Conservation (phyloP, 2,329 filamentous ascomycete species). For the Dryadomyces quercivorus region DNA sequence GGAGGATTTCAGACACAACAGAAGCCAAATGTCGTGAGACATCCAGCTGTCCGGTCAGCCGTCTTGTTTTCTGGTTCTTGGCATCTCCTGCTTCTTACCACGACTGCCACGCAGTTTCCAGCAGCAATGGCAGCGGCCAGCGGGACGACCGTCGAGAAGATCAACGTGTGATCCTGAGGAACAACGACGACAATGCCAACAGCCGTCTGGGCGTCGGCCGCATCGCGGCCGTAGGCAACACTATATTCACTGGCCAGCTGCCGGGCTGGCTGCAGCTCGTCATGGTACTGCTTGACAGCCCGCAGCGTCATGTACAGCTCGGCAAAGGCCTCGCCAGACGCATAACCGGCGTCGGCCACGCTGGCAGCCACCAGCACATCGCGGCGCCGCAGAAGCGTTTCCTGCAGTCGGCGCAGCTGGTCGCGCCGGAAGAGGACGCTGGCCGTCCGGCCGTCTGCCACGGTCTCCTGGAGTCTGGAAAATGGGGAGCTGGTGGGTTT, state of each 20-base stretch:
- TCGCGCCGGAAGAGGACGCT: constrained; percentile 25
- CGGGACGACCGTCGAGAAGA: constrained; percentile 20
- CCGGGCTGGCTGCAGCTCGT: constrained; percentile 15
- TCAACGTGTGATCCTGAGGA: constrained; percentile 17
- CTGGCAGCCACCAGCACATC: constrained; percentile 20
- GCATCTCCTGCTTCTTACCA: constrained; percentile 12
- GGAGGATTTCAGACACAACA: not conserved
- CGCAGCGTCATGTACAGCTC: constrained; percentile 20
- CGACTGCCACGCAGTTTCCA: constrained; percentile 22
- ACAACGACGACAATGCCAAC: constrained; percentile 20
- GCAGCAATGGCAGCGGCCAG: constrained; percentile 23
- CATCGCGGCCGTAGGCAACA: constrained; percentile 16
- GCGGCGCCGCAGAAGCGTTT: constrained; percentile 17
- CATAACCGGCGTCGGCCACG: constrained; percentile 17
- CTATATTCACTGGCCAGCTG: constrained; percentile 19
- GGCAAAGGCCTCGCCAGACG: constrained; percentile 20
- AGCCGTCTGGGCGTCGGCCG: constrained; percentile 11
- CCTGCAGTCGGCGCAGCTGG: constrained; percentile 25
- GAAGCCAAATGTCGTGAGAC: constrained; percentile 7
- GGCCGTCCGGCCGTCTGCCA: constrained; percentile 24
- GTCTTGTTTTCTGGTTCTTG: not conserved
- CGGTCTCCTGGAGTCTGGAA: constrained; percentile 19
- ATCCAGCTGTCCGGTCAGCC: constrained; percentile 11
- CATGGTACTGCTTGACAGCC: constrained; percentile 18
- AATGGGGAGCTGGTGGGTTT: not conserved